Base-by-base conservation (phyloP, 75 land plant species). In the Picea glauca region DNA sequence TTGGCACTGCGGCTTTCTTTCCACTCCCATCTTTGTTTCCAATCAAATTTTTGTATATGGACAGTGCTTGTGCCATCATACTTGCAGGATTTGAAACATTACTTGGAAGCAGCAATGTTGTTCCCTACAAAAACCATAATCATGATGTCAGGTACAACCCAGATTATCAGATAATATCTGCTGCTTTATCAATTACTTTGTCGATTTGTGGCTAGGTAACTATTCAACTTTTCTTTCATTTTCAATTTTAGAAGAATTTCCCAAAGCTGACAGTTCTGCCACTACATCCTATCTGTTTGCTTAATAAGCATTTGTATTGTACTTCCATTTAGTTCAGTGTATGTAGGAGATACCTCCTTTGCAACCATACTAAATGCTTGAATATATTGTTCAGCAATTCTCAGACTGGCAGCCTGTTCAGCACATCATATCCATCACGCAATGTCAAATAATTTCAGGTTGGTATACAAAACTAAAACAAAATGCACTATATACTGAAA, bases 301-400 rank as follows among this genome's bases (percentile, higher is more conserved):
- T 66, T 33, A 15, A 4, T 66, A 66, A 15, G 5, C 33, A 66
- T 17, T 66, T 17, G 0, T 33, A 30, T 66, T 15, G 35, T 66
- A 35, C n/a, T 66, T 33, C 18, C 31, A 35, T 14, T 35, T 43
- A 32, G 18, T 66, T 33, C 35, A 17, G 70, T 33, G n/a, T 20
- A 66, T 33, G 33, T 32, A 15, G 18, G 18, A 66, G 14, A 79
- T 80, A 94, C 97, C 97, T 96, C 91, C 83, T 93, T 94, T 21
- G 99, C 99, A 76, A 96, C 87, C 13, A 82, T 86, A 35, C 91
- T 79, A 65, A 96, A 96, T 31, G 97, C 99, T 23, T 84, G 86
- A 18, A 96, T 76, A 78, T 94, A 96, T 67, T 92, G 95, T 73
- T 96, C 99, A 20, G 99, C 99, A 77, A 96, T 78, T 59, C 89